Percentiles rank a stretch among this genome's conserved stretches.
These are phyloP conservation scores for Emericellopsis atlantica DNA, from an alignment of 2,329 filamentous ascomycete genomes.

Conservation along the genomic window DNA sequence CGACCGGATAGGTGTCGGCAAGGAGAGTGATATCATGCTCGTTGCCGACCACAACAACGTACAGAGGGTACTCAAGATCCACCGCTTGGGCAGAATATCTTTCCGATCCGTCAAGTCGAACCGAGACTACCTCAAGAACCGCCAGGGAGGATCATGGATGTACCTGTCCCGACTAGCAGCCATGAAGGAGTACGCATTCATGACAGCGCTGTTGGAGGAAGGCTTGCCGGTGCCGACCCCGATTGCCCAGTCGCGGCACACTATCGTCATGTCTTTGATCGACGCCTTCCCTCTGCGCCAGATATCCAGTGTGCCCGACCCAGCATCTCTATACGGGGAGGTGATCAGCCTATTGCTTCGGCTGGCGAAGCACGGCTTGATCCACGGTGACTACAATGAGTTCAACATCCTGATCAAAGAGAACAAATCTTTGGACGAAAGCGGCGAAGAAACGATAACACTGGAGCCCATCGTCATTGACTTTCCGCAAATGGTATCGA, in stretches of 20 bases:
- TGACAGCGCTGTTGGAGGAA: slow-evolving; percentile 72
- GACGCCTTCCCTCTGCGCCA: slow-evolving; percentile 88
- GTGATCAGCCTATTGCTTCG: slow-evolving; percentile 76
- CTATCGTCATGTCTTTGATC: slow-evolving; percentile 88
- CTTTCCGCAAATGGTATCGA: slow-evolving; percentile 96
- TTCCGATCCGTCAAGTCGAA: slow-evolving; percentile 95
- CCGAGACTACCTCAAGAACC: slow-evolving; percentile 83
- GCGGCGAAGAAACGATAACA: slow-evolving; percentile 27
- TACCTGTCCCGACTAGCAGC: slow-evolving; percentile 90
- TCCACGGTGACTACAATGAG: slow-evolving; percentile 98
- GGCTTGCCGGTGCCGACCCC: slow-evolving; percentile 86
- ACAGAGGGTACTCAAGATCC: slow-evolving; percentile 86
- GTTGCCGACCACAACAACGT: slow-evolving; percentile 68
- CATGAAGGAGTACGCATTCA: slow-evolving; percentile 89
- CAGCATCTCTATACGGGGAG: slow-evolving; percentile 79
- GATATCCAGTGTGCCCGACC: slow-evolving; percentile 71
- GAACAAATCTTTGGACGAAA: slow-evolving; percentile 25
- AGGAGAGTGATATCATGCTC: slow-evolving; percentile 94
- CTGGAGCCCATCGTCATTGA: slow-evolving; percentile 83
- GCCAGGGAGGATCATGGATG: slow-evolving; percentile 82
- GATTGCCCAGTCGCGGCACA: slow-evolving; percentile 81
- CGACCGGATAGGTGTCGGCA: slow-evolving; percentile 88
- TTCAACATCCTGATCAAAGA: slow-evolving; percentile 97
- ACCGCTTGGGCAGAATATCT: slow-evolving; percentile 87
- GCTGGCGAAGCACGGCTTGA: slow-evolving; percentile 75